Conservation (phyloP, 495 filamentous ascomycete genomes). For the Niebla homalea region DNA sequence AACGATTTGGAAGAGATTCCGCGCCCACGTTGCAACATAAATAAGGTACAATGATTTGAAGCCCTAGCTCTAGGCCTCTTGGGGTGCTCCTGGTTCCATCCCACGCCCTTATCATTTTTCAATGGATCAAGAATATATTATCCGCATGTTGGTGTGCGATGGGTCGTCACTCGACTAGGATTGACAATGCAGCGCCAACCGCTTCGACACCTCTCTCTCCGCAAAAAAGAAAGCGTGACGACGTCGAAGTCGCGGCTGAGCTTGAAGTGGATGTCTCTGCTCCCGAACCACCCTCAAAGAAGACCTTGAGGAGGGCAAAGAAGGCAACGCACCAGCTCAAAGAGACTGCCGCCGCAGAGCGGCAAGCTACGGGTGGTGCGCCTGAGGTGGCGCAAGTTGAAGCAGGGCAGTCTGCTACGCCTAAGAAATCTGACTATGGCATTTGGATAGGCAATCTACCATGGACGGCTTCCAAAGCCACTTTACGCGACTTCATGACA, state of each 20-base stretch:
- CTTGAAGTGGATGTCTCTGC: slow-evolving; percentile 79
- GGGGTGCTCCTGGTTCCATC: no score
- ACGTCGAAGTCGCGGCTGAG: slow-evolving; percentile 32
- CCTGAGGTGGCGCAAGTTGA: slow-evolving; percentile 20
- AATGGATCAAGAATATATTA: no score
- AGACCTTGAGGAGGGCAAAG: slow-evolving; percentile 66
- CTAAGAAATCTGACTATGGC: slow-evolving; percentile 60
- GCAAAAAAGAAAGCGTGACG: slow-evolving; percentile 61
- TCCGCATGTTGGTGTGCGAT: not conserved
- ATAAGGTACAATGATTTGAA: no score
- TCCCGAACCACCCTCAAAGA: slow-evolving; percentile 90
- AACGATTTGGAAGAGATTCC: no score
- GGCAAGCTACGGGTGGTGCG: not conserved
- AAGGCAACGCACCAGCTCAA: slow-evolving; percentile 37
- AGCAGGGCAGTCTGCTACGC: slow-evolving; percentile 18
- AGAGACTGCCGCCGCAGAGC: no score
- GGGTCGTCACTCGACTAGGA: slow-evolving; percentile 2
- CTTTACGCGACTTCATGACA: slow-evolving; percentile 65
- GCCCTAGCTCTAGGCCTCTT: no score
- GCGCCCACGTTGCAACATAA: no score
- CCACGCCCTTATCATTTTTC: no score
- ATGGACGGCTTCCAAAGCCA: slow-evolving; percentile 58
- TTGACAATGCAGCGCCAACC: not conserved
- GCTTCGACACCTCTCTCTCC: slow-evolving; percentile 20
- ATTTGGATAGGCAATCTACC: slow-evolving; percentile 94